Evolutionary conservation across 2,329 filamentous ascomycete species (phyloP), one percentile per base, ranked within the genome.

Genomic region (Penicillium sp.): DNA sequence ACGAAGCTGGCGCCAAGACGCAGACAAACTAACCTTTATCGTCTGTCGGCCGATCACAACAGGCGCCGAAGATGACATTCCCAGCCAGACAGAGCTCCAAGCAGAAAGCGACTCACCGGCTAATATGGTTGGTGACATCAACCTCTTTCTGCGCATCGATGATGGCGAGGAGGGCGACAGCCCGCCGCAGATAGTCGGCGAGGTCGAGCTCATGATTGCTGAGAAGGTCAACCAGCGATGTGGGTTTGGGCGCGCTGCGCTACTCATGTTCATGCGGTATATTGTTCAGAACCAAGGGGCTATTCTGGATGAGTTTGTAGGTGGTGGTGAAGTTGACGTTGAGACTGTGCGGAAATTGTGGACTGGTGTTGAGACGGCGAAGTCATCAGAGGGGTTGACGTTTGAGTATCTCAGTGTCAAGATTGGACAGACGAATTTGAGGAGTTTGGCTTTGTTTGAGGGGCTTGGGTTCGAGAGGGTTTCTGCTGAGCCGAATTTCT

Each of bases 11-110:
- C 86, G 91, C 36, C 77, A 77, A 19, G 89, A 94, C 40, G 74
- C 77, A 26, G 92, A 97, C 75, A 97, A 97, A 76, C 74, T 97
- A 58, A 97, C 93, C 0, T 97, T 97, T 65, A 96, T 97, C 70
- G 75, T 89, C 51, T 96, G 91, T 69, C 76, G 80, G 10, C 82
- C 84, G 0, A n/a, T 61, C 9, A 43, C 55, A 47, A 30, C 45
- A 30, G 30, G 31, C 30, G 5, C 25, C 16, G 37, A 36, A 35
- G 46, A 25, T 7, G 38, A 42, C 9, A 11, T 42, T 5, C 48
- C 49, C 9, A 43, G 17, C 28, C 30, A 53, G 9, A 12, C 33
- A 28, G 17, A 50, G 25, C 48, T 45, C 7, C 26, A 76, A 79
- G 0, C 75, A 76, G 11, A 70, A 72, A 53, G 90, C 93, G 66